These are phyloP conservation scores for Xylaria sp. DNA, from an alignment of 2,329 filamentous ascomycete genomes.

Conservation along the genomic window DNA sequence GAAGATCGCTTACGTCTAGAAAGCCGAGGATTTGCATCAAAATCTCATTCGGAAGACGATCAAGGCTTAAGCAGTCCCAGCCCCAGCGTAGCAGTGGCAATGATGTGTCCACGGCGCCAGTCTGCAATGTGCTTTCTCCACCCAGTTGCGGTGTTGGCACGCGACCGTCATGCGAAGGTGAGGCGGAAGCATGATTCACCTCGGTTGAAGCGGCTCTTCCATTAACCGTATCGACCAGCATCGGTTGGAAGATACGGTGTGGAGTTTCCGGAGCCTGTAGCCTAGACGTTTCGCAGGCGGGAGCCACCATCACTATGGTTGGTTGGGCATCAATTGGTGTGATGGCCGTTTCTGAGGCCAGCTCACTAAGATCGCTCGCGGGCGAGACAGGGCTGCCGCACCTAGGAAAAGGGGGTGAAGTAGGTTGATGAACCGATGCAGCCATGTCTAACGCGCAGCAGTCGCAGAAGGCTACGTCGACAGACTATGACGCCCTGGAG, in stretches of 20 bases:
- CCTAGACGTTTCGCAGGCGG: slow-evolving; percentile 22
- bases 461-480: slow-evolving; percentile 49
- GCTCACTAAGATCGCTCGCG: slow-evolving; percentile 35
- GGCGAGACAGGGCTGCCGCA: slow-evolving; percentile 44
- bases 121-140: slow-evolving; percentile 38
- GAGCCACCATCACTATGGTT: slow-evolving; percentile 34
- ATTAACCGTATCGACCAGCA: slow-evolving; percentile 6
- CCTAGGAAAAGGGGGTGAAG: slow-evolving; percentile 41
- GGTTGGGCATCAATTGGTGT: slow-evolving; percentile 49
- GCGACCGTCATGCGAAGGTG: slow-evolving; percentile 33
- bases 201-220: slow-evolving; percentile 30
- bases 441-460: slow-evolving; percentile 27
- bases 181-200: slow-evolving; percentile 24
- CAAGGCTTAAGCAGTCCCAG: slow-evolving; percentile 48
- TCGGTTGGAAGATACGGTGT: slow-evolving; percentile 13
- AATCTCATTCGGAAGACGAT: slow-evolving; percentile 66
- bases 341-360: slow-evolving; percentile 45
- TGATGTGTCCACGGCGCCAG: slow-evolving; percentile 33
- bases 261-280: slow-evolving; percentile 29
- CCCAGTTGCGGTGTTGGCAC: slow-evolving; percentile 30
- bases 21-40: slow-evolving; percentile 66
- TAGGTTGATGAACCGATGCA: slow-evolving; percentile 33
- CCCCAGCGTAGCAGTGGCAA: slow-evolving; percentile 41
- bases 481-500: slow-evolving; percentile 47
- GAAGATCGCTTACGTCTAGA: slow-evolving; percentile 67